phyloP scores from a whole-genome alignment of 768 basidiomycete genomes.

The Filobasidium wieringae region DNA sequence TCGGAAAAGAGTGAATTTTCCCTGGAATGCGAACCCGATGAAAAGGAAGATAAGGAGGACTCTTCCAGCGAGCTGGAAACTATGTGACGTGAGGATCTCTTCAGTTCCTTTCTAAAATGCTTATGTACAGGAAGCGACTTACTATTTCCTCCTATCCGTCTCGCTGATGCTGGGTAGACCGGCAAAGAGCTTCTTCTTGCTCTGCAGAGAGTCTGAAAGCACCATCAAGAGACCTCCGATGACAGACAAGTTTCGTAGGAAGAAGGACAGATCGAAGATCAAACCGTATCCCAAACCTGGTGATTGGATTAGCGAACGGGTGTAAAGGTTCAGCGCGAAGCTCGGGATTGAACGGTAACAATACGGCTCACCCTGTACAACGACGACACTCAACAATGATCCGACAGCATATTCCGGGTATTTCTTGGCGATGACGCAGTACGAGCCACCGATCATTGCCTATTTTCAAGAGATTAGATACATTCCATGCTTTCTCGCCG shows the following conservation, averaged over 20 bases:
- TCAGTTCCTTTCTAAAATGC: too few relatives aligned
- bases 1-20: conserved; percentile 75
- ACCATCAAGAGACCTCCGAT: conserved; percentile 99
- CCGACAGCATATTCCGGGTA: conserved; percentile 80
- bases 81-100: too few relatives aligned
- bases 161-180: conserved; percentile 82
- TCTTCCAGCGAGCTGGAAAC: conserved; percentile 93
- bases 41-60: conserved; percentile 97
- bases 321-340: neutral
- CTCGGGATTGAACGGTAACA: neutral
- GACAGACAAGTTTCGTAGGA: conserved; percentile 95
- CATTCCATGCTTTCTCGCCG: neutral
- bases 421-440: conserved; percentile 72
- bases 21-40: conserved; percentile 92
- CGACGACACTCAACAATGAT: conserved; percentile 78
- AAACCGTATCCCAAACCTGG: conserved; percentile 86
- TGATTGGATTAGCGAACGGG: neutral
- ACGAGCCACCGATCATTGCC: conserved; percentile 80
- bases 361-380: conserved; percentile 56
- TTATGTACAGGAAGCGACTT: conserved; percentile 31
- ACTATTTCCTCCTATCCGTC: conserved; percentile 98
- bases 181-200: conserved; percentile 75
- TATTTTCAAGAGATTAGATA: conserved; percentile 31
- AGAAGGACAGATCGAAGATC: conserved; percentile 99
- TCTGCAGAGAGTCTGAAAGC: conserved; percentile 87